Evolutionary conservation across 2,329 filamentous ascomycete genomes (phyloP).

Genomic region (Diaporthe nobilis): DNA sequence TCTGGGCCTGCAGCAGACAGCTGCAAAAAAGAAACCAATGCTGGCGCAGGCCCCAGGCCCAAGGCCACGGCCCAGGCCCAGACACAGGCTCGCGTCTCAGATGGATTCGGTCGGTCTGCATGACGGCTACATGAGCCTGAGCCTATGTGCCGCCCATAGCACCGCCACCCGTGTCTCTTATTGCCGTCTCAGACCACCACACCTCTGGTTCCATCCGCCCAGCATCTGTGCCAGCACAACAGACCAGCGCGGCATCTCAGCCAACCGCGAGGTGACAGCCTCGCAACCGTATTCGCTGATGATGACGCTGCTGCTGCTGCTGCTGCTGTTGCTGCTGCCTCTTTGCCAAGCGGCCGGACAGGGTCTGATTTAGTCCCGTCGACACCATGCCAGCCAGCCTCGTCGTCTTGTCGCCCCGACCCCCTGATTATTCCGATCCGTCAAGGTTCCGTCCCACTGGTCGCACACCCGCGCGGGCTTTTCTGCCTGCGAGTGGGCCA

Average conservation of each 20-base stretch:
- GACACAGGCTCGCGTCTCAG: slow-evolving; percentile 11
- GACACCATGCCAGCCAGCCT: neutral
- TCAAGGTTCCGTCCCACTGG: slow-evolving; percentile 36
- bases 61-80: neutral
- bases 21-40: neutral
- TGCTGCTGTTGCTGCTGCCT: neutral
- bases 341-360: neutral
- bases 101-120: slow-evolving; percentile 26
- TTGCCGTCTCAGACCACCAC: neutral
- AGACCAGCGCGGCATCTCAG: slow-evolving; percentile 6
- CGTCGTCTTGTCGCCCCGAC: slow-evolving; percentile 26
- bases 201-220: neutral
- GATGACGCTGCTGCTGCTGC: neutral
- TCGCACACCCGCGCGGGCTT: slow-evolving; percentile 33
- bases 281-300: slow-evolving; percentile 1
- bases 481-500: slow-evolving; percentile 39
- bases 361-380: slow-evolving; percentile 2
- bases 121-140: slow-evolving; percentile 3
- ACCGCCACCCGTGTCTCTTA: slow-evolving; percentile 4
- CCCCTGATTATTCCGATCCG: slow-evolving; percentile 10
- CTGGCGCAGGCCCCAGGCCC: neutral
- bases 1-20: slow-evolving; percentile 27
- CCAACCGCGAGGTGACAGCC: slow-evolving; percentile 9
- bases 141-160: neutral
- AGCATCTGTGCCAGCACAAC: neutral